Conservation (phyloP, 495 filamentous ascomycete species). For the Talaromyces liani region DNA sequence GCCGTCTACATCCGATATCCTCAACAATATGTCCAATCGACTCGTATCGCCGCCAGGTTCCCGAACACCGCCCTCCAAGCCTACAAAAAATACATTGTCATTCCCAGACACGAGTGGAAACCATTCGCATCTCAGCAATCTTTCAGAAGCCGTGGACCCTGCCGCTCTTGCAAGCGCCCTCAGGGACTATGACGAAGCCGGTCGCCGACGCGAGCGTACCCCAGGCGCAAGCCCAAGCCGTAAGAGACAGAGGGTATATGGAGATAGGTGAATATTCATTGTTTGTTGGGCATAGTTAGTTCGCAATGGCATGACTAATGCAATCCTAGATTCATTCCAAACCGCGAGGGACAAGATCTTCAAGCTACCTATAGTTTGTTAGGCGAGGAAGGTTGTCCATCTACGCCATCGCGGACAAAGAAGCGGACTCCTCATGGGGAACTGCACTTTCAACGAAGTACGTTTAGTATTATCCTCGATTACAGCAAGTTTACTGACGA, state of each 20-base stretch:
- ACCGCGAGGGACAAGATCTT: constrained; percentile 86
- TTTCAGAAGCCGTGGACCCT: constrained; percentile 53
- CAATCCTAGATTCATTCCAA: constrained; percentile 77
- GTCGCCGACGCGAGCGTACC: constrained; percentile 56
- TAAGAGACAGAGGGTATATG: constrained; percentile 81
- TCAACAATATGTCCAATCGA: constrained; percentile 16
- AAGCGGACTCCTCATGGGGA: constrained; percentile 84
- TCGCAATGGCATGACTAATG: background rate
- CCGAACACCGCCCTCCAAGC: constrained; percentile 37
- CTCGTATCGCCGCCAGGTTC: constrained; percentile 33
- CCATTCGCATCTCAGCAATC: constrained; percentile 23
- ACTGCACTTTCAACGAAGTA: constrained; percentile 89
- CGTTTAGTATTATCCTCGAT: constrained; percentile 20
- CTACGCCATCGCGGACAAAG: constrained; percentile 77
- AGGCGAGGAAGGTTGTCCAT: constrained; percentile 84
- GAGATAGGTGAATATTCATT: constrained; percentile 53
- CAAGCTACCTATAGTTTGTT: constrained; percentile 85
- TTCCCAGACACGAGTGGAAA: constrained; percentile 27
- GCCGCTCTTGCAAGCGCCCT: constrained; percentile 55
- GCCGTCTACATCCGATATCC: constrained; percentile 12
- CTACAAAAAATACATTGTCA: constrained; percentile 31
- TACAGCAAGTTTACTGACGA: constrained; percentile 28
- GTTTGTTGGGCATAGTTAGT: background rate
- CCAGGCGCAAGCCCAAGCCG: constrained; percentile 73
- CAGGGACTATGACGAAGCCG: constrained; percentile 56